phyloP scores from a whole-genome alignment of 2,329 filamentous ascomycete species.

The Xylaria polymorpha region DNA sequence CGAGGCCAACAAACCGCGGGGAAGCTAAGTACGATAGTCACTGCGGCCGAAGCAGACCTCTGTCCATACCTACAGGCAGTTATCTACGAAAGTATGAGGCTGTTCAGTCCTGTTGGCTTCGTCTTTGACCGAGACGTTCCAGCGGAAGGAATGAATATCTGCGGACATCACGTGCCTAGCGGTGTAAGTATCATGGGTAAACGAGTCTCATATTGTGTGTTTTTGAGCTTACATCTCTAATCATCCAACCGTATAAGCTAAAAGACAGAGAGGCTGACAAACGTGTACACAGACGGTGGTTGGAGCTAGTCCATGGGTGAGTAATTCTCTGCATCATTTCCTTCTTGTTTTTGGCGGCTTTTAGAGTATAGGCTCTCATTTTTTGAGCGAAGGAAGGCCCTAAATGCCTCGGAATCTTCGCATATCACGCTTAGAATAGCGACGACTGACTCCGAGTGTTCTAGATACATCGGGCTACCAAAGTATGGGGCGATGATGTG shows the following conservation, averaged over 20 bases:
- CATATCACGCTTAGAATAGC: not conserved
- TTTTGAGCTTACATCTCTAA: not conserved
- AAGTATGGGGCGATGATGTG: slow-evolving; percentile 33
- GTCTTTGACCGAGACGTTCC: slow-evolving; percentile 34
- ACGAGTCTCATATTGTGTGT: not conserved
- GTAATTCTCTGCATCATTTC: not conserved
- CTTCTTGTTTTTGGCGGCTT: not conserved
- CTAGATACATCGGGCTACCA: slow-evolving; percentile 20
- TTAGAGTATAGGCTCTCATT: not conserved
- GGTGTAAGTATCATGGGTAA: slow-evolving; percentile 29
- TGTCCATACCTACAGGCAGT: slow-evolving; percentile 34
- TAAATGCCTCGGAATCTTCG: not conserved
- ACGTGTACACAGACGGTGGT: slow-evolving; percentile 28
- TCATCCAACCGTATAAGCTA: not conserved
- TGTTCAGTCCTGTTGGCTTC: slow-evolving; percentile 19
- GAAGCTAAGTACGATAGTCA: slow-evolving; percentile 19
- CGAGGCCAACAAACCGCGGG: slow-evolving; percentile 5
- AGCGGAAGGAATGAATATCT: slow-evolving; percentile 32
- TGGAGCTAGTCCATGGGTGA: slow-evolving; percentile 30
- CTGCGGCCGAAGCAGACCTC: slow-evolving; percentile 17
- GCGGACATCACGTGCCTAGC: slow-evolving; percentile 26
- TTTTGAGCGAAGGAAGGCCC: not conserved
- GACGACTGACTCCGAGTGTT: not conserved
- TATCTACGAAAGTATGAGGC: slow-evolving; percentile 31
- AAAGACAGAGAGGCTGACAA: slow-evolving; percentile 4